Base-by-base conservation (phyloP, 768 basidiomycete species). In the Podaxis sp. region DNA sequence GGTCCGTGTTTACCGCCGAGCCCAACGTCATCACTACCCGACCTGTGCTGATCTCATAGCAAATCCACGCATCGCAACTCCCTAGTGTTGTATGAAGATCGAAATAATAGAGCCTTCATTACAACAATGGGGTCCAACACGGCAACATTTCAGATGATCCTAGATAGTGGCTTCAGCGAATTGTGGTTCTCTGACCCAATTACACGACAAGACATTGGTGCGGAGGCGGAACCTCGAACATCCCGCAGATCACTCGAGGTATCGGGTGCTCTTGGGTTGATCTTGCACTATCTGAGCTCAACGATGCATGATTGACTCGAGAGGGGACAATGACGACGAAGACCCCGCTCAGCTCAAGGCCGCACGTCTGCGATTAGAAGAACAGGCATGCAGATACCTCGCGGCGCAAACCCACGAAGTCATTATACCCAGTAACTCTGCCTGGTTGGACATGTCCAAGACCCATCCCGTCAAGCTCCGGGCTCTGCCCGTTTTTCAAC, bases 351-450 rank as follows among this genome's bases (percentile, higher is more conserved):
- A 91, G 68, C 79, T 91, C 46, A 91, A 93, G 74, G 91, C 88
- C 11, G 90, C 89, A 68, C 86, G 91, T 67, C 78, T 84, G 62
- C 86, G 86, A 37, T 86, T 90, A 56, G 94, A 93, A 70, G 92
- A 91, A 70, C 93, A 90, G 73, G 95, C 90, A 56, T 88, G 88
- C 60, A 93, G 95, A 70, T 99, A 99, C 73, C 91, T 99, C 49
- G 95, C 96, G 0, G 92, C 94, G 0, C 97, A 99, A 75, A 96
- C 95, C 1, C 96, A 99, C 77, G 93, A 96, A 68, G 87, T 99
- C 72, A 87, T 99, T 71, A 92, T 99, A 56, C 97, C 97, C 7
- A 96, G 95, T 24, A 99, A 99, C 73, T 89, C 95, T 7, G 91
- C 95, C 17, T 99, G 97, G 97, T 99, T 99, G 78, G 90, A 94